phyloP scores from a whole-genome alignment of 257 asterid species.

The Solanum ossicruentum region DNA sequence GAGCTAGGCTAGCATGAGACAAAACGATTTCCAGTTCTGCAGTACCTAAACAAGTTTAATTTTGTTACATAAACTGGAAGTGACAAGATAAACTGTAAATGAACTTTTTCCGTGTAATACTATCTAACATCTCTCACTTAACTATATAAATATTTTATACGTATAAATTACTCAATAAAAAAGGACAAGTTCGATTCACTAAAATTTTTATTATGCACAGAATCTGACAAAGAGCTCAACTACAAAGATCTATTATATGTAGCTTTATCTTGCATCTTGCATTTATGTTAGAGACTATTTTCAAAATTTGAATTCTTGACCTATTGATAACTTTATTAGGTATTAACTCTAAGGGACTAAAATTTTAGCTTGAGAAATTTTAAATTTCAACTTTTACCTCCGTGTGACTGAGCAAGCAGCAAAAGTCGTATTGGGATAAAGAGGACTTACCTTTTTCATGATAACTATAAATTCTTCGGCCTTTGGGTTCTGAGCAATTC shows the following conservation, averaged over 20 bases:
- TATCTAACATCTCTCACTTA: background rate
- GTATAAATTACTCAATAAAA: too few relatives aligned
- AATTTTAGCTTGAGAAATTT: background rate
- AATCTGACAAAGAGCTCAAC: too few relatives aligned
- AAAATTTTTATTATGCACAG: rapidly evolving
- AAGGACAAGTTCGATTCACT: too few relatives aligned
- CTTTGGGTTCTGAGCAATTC: background rate
- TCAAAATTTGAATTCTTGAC: too few relatives aligned
- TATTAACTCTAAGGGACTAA: too few relatives aligned
- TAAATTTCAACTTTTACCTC: background rate
- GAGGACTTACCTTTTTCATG: background rate
- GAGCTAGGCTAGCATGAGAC: background rate
- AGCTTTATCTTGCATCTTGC: too few relatives aligned
- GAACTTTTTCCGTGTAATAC: background rate
- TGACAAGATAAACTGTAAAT: background rate
- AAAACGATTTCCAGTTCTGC: background rate
- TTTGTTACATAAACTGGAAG: background rate
- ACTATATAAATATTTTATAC: background rate
- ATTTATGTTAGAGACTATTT: too few relatives aligned
- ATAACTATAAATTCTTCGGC: background rate
- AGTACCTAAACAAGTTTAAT: background rate
- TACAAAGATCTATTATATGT: too few relatives aligned
- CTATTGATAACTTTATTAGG: too few relatives aligned
- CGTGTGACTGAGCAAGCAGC: background rate
- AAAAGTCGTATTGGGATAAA: background rate